Percentiles rank a stretch among this genome's conserved stretches.
phyloP scores from a whole-genome alignment of 2,329 filamentous ascomycete species.

The Calonectria leucothoes region DNA sequence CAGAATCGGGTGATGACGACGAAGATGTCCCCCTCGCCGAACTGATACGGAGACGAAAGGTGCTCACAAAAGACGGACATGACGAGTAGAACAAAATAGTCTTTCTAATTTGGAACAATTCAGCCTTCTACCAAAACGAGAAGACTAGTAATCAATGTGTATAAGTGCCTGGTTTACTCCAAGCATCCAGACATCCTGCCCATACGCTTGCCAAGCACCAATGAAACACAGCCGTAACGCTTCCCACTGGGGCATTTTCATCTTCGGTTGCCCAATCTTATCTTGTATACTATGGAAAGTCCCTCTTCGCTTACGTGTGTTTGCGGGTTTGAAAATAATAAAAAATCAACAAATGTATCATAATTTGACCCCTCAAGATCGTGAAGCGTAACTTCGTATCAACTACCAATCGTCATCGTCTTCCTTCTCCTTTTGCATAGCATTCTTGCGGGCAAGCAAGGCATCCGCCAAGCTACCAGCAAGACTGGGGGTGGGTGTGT shows the following conservation, averaged over 20 bases:
- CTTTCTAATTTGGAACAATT: constrained; percentile 28
- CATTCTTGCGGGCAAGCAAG: constrained; percentile 79
- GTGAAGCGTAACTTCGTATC: constrained; percentile 40
- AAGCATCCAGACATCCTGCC: constrained; percentile 36
- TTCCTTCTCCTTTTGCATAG: constrained; percentile 77
- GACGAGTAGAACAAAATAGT: constrained; percentile 44
- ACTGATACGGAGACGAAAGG: constrained; percentile 68
- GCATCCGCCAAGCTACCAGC: constrained; percentile 83
- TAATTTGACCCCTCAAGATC: constrained; percentile 32
- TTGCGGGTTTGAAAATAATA: constrained; percentile 23
- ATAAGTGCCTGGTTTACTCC: constrained; percentile 27
- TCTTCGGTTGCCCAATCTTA: constrained; percentile 41
- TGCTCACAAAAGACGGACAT: constrained; percentile 45
- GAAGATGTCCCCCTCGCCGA: constrained; percentile 78
- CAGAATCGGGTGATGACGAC: constrained; percentile 48
- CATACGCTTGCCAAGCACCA: constrained; percentile 28
- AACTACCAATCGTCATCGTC: constrained; percentile 78
- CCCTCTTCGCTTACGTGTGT: constrained; percentile 28
- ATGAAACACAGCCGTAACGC: constrained; percentile 39
- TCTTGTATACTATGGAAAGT: constrained; percentile 41
- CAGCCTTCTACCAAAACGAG: constrained; percentile 26
- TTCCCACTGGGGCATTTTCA: constrained; percentile 30
- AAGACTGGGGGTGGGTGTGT: constrained; percentile 77
- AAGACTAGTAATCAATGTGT: constrained; percentile 7
- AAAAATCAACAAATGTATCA: constrained; percentile 30